phyloP scores from a whole-genome alignment of 2,329 filamentous ascomycete genomes.

The Ascocoryne sarcoides region DNA sequence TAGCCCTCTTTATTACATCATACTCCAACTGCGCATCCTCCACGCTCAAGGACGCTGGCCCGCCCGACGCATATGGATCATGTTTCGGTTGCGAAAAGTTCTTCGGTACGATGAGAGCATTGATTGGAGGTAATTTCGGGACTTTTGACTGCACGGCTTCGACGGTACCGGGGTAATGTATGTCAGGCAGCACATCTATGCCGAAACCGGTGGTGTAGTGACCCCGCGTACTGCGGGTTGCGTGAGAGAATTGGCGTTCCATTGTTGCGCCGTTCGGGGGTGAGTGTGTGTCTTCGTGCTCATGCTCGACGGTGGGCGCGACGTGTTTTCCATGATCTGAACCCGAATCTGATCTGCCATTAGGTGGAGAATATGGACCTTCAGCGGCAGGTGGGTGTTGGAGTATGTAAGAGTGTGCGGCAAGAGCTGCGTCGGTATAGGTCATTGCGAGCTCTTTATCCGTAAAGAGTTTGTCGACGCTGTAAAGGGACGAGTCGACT shows the following conservation, averaged over 20 bases:
- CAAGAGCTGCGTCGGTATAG: slow-evolving; percentile 53
- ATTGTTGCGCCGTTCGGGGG: slow-evolving; percentile 45
- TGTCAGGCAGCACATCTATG: slow-evolving; percentile 50
- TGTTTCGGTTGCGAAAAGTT: slow-evolving; percentile 1
- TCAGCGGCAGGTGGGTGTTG: slow-evolving; percentile 34
- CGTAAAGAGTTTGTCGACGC: slow-evolving; percentile 61
- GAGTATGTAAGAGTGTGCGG: slow-evolving; percentile 52
- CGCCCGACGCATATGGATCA: not conserved
- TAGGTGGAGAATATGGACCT: slow-evolving; percentile 25
- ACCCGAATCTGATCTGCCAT: slow-evolving; percentile 35
- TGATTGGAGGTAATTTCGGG: slow-evolving; percentile 25
- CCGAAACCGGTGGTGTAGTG: slow-evolving; percentile 43
- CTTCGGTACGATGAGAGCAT: not conserved
- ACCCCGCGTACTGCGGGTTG: slow-evolving; percentile 53
- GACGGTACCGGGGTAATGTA: slow-evolving; percentile 50
- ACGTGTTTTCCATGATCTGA: slow-evolving; percentile 39
- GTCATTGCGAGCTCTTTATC: slow-evolving; percentile 60
- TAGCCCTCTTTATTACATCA: slow-evolving; percentile 23
- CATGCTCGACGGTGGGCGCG: slow-evolving; percentile 39
- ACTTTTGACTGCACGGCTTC: slow-evolving; percentile 23
- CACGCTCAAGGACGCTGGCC: slow-evolving; percentile 10
- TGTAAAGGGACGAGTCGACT: slow-evolving; percentile 49
- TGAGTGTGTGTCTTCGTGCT: slow-evolving; percentile 40
- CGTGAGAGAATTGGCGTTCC: slow-evolving; percentile 56
- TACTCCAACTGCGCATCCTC: slow-evolving; percentile 24